phyloP scores from a whole-genome alignment of 345 rosid species.

The Eucalyptus leucophloia region DNA sequence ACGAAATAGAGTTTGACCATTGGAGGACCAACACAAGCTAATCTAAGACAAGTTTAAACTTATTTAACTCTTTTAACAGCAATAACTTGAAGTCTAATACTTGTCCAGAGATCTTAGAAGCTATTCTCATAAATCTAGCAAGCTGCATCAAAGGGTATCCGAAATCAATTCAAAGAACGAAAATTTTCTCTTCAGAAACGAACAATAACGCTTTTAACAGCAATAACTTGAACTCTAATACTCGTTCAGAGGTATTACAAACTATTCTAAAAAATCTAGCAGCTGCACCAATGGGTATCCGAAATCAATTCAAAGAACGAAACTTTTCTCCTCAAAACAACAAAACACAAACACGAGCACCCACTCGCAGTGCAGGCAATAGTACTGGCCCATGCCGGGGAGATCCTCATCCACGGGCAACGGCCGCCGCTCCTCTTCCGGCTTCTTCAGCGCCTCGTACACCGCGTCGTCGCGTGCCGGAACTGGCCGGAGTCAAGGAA shows the following conservation, averaged over 20 bases:
- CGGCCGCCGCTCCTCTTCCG: slow-evolving; percentile 34
- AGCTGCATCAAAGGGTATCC: neutral
- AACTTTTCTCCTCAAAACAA: neutral
- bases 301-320: neutral
- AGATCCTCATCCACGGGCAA: slow-evolving; percentile 72
- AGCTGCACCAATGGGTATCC: neutral
- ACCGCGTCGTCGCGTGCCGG: slow-evolving; percentile 74
- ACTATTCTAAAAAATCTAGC: neutral
- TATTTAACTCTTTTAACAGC: neutral
- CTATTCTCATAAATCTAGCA: neutral
- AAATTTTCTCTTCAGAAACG: neutral
- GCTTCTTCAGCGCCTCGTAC: slow-evolving; percentile 63
- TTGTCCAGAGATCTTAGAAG: neutral
- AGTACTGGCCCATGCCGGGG: slow-evolving; percentile 98
- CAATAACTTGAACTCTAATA: neutral
- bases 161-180: neutral
- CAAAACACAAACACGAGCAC: neutral
- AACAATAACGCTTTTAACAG: neutral
- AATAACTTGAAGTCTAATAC: neutral
- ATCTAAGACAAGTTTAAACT: neutral
- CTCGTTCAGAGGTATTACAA: neutral
- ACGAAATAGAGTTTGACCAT: neutral
- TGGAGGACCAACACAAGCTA: neutral
- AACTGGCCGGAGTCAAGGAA: slow-evolving; percentile 18
- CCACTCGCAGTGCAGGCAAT: slow-evolving; percentile 97